Conservation (phyloP, 2,329 filamentous ascomycete genomes). For the Alternaria sp. region DNA sequence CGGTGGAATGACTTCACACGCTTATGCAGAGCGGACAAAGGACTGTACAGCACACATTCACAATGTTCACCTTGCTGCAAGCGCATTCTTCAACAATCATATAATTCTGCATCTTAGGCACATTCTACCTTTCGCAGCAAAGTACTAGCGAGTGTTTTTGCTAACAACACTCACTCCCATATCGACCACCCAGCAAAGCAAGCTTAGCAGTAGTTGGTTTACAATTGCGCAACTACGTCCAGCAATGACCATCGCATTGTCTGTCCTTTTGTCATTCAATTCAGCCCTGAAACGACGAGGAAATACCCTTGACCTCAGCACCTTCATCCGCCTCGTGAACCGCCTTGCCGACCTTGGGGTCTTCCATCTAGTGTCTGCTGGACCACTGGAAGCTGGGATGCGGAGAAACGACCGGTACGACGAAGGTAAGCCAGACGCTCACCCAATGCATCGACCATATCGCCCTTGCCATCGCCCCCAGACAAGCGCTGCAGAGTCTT, state of each 20-base stretch:
- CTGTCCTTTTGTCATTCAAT: neutral
- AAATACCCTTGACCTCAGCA: neutral
- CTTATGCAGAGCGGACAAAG: neutral
- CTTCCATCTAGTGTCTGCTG: neutral
- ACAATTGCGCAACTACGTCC: too few relatives aligned
- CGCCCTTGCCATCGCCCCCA: neutral
- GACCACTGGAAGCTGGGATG: neutral
- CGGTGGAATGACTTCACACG: neutral
- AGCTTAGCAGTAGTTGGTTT: neutral
- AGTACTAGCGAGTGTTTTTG: neutral
- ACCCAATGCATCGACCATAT: conserved; percentile 6
- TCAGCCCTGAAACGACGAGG: neutral
- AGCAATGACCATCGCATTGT: too few relatives aligned
- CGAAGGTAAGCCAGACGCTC: conserved; percentile 14
- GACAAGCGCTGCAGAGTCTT: neutral
- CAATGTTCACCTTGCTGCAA: neutral
- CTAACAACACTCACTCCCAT: neutral
- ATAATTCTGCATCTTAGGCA: neutral
- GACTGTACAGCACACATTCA: neutral
- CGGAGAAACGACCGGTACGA: neutral
- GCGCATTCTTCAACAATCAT: neutral
- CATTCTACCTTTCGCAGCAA: neutral
- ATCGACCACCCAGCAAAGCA: neutral
- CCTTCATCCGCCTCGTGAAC: neutral
- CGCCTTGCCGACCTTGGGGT: neutral